These are phyloP conservation scores for Penicillium bovifimosum DNA, from an alignment of 495 filamentous ascomycete species.

Conservation along the genomic window DNA sequence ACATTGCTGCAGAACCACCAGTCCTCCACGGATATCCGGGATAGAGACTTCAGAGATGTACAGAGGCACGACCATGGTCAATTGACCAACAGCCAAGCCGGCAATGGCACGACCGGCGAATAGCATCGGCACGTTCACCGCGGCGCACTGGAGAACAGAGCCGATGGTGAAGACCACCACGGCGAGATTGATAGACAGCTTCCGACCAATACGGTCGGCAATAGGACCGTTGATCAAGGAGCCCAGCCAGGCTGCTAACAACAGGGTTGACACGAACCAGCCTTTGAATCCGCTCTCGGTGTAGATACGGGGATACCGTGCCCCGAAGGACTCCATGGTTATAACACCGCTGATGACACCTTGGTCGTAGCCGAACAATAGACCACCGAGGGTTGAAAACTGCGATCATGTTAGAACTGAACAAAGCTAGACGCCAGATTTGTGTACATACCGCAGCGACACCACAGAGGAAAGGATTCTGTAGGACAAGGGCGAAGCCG, in stretches of 20 bases:
- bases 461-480: conserved; percentile 39
- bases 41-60: conserved; percentile 43
- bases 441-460: conserved; percentile 32
- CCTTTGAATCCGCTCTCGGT: conserved; percentile 62
- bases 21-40: conserved; percentile 59
- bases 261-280: conserved; percentile 74
- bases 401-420: conserved; percentile 6
- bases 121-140: conserved; percentile 55
- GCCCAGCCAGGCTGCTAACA: conserved; percentile 77
- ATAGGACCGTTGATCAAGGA: conserved; percentile 70
- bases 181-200: conserved; percentile 68
- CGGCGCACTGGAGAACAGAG: conserved; percentile 64
- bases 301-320: conserved; percentile 59
- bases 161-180: conserved; percentile 70
- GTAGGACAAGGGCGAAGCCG: conserved; percentile 28
- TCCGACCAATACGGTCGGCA: conserved; percentile 67
- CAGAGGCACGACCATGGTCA: conserved; percentile 43
- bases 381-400: conserved; percentile 57
- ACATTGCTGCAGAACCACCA: conserved; percentile 75
- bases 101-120: conserved; percentile 71
- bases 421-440: not conserved
- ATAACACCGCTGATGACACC: conserved; percentile 36
- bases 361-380: conserved; percentile 40
- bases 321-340: conserved; percentile 40
- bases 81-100: conserved; percentile 35